Percentiles rank a stretch among this genome's conserved stretches.
Evolutionary conservation across 225 moss, liverwort and hornwort species (phyloP).

Genomic region (Pseudisothecium myosuroides): DNA sequence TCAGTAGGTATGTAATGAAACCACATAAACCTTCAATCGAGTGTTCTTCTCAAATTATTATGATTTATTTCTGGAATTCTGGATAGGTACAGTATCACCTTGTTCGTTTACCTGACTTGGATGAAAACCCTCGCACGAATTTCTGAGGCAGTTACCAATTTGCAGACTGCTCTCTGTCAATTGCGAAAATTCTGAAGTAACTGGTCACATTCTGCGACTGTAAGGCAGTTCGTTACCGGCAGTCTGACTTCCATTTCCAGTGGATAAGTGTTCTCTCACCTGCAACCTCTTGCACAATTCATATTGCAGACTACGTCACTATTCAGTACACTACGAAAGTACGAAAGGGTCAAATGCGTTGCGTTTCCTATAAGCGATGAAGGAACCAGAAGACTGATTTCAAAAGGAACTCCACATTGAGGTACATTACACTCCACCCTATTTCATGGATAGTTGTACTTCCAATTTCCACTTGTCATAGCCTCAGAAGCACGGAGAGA

Average conservation of each 20-base stretch:
- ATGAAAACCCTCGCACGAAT: background rate
- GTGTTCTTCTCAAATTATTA: background rate
- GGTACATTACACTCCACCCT: background rate
- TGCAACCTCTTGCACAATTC: background rate
- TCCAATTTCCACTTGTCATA: background rate
- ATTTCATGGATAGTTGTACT: background rate
- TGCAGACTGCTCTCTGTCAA: background rate
- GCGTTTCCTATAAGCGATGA: background rate
- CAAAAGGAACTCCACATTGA: background rate
- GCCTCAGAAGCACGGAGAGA: background rate
- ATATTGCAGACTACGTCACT: background rate
- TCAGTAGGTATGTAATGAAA: background rate
- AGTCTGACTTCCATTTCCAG: background rate
- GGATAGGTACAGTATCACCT: background rate
- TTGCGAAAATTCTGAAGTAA: background rate
- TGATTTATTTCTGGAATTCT: no score
- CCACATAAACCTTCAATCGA: background rate
- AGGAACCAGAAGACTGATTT: background rate
- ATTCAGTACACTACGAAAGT: background rate
- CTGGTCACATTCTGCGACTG: background rate
- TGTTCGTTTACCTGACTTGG: background rate
- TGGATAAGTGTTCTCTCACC: background rate
- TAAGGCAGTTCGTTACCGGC: background rate
- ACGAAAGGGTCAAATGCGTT: background rate
- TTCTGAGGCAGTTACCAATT: background rate